These are phyloP conservation scores for Termitomyces heimii DNA, from an alignment of 768 basidiomycete species.

Conservation along the genomic window DNA sequence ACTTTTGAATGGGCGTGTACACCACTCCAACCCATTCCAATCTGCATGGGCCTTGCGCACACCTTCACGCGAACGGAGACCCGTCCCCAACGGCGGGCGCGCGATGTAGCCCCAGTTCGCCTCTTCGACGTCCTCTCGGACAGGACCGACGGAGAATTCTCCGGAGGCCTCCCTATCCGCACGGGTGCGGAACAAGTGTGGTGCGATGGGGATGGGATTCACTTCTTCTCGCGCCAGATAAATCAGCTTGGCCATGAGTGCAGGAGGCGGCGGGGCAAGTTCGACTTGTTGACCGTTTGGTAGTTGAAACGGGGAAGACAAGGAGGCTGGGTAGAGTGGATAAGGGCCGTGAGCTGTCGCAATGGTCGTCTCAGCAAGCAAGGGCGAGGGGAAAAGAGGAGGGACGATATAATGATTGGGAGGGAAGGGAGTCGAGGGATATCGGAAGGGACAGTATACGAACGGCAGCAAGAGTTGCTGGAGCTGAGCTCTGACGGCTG, in stretches of 20 bases:
- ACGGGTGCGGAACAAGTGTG: constrained; percentile 25
- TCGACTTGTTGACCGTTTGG: constrained; percentile 23
- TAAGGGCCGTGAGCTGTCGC: constrained; percentile 36
- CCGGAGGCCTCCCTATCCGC: constrained; percentile 18
- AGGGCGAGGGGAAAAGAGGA: constrained; percentile 19
- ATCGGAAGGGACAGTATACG: constrained; percentile 48
- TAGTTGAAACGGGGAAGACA: constrained; percentile 21
- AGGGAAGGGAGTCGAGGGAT: constrained; percentile 49
- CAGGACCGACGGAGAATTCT: constrained; percentile 29
- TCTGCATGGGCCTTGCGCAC: not conserved
- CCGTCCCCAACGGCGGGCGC: constrained; percentile 16
- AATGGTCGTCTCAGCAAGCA: constrained; percentile 17
- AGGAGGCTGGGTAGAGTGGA: constrained; percentile 33
- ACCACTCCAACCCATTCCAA: not conserved
- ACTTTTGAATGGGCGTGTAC: not conserved
- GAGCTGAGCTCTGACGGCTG: constrained; percentile 21
- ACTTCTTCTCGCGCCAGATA: constrained; percentile 56
- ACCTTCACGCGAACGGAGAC: not conserved
- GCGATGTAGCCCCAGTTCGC: constrained; percentile 38
- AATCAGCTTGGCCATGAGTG: constrained; percentile 54
- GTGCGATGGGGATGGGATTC: constrained; percentile 35
- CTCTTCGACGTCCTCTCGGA: constrained; percentile 55
- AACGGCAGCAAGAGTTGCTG: constrained; percentile 32
- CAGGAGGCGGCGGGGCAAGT: constrained; percentile 37
- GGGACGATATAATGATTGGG: constrained; percentile 55